A percentile compares a stretch with the other conserved stretches of the same genome.
Conservation (phyloP, 2,329 filamentous ascomycete genomes). For the Alternaria sp. region DNA sequence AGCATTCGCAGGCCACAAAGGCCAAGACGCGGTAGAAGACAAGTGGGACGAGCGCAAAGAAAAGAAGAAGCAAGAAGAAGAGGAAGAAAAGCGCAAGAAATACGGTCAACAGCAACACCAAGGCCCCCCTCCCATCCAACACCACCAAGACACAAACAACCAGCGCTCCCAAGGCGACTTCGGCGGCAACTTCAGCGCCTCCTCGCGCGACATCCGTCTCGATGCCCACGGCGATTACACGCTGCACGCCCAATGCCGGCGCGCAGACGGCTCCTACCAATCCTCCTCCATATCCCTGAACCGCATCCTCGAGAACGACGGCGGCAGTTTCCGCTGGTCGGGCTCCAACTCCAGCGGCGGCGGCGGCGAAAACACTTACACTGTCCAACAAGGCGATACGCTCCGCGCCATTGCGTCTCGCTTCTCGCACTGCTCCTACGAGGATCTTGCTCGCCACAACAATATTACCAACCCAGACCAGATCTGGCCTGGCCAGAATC, state of each 20-base stretch:
- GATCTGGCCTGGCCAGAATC: conserved; percentile 36
- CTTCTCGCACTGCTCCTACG: conserved; percentile 32
- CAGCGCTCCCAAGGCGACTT: conserved; percentile 24
- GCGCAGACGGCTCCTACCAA: conserved; percentile 30
- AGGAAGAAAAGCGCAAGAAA: conserved; percentile 20
- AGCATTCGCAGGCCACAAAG: conserved; percentile 32
- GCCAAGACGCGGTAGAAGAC: conserved; percentile 28
- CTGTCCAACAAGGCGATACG: conserved; percentile 36
- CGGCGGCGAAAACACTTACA: conserved; percentile 18
- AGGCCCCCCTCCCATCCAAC: conserved; percentile 2
- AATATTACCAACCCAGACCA: conserved; percentile 34
- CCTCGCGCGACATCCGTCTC: conserved; percentile 32
- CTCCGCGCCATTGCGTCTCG: conserved; percentile 33
- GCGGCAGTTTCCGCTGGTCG: conserved; percentile 35
- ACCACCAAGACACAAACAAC: neutral
- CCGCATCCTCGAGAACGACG: conserved; percentile 29
- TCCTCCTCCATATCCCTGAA: conserved; percentile 31
- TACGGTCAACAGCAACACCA: conserved; percentile 18
- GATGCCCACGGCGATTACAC: conserved; percentile 33
- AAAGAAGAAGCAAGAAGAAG: conserved; percentile 33
- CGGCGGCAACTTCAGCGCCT: conserved; percentile 32
- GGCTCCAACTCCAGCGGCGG: conserved; percentile 17
- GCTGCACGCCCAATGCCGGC: conserved; percentile 34
- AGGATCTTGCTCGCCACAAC: conserved; percentile 34
- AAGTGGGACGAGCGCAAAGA: conserved; percentile 37